A percentile compares a stretch with the other conserved stretches of the same genome.
phyloP scores from a whole-genome alignment of 202 grass and related monocot genomes.

The Panicum hallii region DNA sequence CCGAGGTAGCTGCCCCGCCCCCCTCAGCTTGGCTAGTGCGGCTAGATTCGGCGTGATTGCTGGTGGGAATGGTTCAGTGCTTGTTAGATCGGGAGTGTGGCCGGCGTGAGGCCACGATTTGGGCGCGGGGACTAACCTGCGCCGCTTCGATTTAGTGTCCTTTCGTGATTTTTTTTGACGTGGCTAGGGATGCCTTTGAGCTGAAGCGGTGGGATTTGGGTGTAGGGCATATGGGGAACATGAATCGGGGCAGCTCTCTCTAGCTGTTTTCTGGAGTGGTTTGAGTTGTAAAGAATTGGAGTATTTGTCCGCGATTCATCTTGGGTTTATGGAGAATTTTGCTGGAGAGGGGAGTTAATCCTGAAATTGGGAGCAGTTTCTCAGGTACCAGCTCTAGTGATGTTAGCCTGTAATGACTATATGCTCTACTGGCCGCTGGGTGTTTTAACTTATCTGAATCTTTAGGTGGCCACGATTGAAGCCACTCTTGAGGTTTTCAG shows the following conservation, averaged over 20 bases:
- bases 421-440: neutral
- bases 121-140: neutral
- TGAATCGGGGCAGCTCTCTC: neutral
- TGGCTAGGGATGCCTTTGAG: constrained; percentile 4
- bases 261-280: neutral
- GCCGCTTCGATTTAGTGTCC: constrained; percentile 1
- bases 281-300: neutral
- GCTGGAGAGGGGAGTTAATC: neutral
- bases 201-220: constrained; percentile 19
- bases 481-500: no score
- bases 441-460: no score
- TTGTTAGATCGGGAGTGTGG: constrained; percentile 34
- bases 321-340: neutral
- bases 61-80: neutral
- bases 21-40: neutral
- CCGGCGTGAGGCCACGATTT: neutral
- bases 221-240: neutral
- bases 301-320: neutral
- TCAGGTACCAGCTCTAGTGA: no score
- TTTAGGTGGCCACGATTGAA: no score
- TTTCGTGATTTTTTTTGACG: neutral
- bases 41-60: constrained; percentile 1
- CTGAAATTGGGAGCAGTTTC: no score
- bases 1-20: constrained; percentile 59
- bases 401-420: no score